A percentile compares a stretch with the other conserved stretches of the same genome.
phyloP scores from a whole-genome alignment of 2,329 filamentous ascomycete genomes.

The Pseudopyricularia javanii region DNA sequence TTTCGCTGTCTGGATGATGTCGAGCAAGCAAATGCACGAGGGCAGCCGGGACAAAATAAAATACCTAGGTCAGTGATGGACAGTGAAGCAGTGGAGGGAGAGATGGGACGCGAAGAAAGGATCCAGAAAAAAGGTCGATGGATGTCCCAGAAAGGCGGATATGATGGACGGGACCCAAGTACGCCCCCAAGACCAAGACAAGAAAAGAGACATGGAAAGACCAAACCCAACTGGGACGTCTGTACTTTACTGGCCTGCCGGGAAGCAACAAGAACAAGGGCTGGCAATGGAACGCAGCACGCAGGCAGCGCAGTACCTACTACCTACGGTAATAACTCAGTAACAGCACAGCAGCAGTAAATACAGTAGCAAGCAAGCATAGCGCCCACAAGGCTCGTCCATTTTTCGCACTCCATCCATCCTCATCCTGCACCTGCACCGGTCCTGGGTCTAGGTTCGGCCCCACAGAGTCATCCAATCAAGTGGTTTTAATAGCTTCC shows the following conservation, averaged over 20 bases:
- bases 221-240: neutral
- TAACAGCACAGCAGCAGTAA: too few species aligned
- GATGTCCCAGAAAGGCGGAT: constrained; percentile 4
- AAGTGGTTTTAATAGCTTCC: neutral
- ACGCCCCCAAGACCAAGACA: neutral
- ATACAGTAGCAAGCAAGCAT: too few species aligned
- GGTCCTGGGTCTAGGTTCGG: neutral
- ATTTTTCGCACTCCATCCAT: constrained; percentile 1
- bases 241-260: neutral
- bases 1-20: neutral
- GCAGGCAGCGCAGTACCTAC: too few species aligned
- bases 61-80: neutral
- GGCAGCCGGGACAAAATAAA: neutral
- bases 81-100: neutral
- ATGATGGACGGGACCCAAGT: constrained; percentile 1
- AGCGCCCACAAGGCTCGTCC: constrained; percentile 2
- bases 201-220: neutral
- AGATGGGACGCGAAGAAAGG: neutral
- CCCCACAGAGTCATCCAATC: neutral
- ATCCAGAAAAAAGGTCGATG: constrained; percentile 1
- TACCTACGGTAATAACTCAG: too few species aligned
- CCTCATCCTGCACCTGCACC: too few species aligned
- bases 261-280: constrained; percentile 2
- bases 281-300: too few species aligned
- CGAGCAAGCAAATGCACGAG: neutral